These are phyloP conservation scores for Tulasnella sp. DNA, from an alignment of 768 basidiomycete genomes.

Conservation along the genomic window DNA sequence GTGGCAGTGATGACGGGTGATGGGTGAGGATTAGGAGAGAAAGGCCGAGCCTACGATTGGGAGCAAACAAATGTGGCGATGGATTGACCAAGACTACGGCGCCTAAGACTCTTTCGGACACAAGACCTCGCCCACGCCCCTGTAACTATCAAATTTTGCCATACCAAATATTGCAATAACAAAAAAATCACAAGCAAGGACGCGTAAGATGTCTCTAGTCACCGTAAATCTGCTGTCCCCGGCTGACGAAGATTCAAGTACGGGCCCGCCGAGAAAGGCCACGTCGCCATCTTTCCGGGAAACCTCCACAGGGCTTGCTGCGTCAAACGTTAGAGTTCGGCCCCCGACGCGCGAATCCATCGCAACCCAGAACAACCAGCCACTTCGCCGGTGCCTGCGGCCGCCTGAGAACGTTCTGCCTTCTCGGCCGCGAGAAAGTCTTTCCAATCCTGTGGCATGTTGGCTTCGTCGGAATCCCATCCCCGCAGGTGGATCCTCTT, in stretches of 20 bases:
- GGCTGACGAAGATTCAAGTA: not conserved
- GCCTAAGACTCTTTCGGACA: not conserved
- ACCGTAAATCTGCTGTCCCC: not conserved
- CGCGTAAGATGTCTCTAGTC: not conserved
- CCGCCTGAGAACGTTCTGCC: not conserved
- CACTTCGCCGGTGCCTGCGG: not conserved
- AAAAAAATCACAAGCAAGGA: not conserved
- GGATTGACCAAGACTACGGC: not conserved
- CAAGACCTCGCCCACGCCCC: not conserved
- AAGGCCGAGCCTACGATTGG: not conserved
- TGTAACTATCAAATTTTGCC: not conserved
- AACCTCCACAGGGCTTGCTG: not conserved
- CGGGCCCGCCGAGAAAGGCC: not conserved
- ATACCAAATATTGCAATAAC: not conserved
- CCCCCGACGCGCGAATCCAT: slow-evolving; percentile 6
- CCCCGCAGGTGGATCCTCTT: not conserved
- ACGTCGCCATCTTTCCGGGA: not conserved
- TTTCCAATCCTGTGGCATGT: not conserved
- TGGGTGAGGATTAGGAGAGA: not conserved
- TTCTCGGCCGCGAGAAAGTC: slow-evolving; percentile 4
- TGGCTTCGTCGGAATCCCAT: slow-evolving; percentile 1
- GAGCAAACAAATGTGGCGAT: not conserved
- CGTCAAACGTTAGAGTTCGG: not conserved
- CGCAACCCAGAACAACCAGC: not conserved
- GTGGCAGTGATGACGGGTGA: not conserved